Evolutionary conservation across 768 basidiomycete species (phyloP).

Genomic region (Serendipita sp.): DNA sequence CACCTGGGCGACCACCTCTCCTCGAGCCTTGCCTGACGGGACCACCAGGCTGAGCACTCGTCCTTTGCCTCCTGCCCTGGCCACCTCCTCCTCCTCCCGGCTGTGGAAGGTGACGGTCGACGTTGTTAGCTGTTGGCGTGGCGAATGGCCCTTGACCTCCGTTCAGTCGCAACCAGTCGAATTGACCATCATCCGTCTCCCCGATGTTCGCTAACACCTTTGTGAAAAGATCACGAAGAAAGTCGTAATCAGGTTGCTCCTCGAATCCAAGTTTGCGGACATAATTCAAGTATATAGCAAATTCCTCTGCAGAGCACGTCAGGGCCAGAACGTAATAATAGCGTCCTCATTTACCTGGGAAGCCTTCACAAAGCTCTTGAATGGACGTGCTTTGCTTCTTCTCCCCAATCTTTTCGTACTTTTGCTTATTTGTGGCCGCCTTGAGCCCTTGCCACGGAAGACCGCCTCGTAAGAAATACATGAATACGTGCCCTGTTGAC

Average conservation of each 20-base stretch:
- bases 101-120: not conserved
- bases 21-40: not conserved
- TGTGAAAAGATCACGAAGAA: constrained; percentile 83
- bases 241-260: constrained; percentile 98
- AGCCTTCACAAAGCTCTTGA: constrained; percentile 91
- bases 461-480: constrained; percentile 96
- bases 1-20: not conserved
- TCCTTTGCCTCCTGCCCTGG: not conserved
- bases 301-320: constrained; percentile 47
- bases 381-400: constrained; percentile 99
- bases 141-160: constrained; percentile 30
- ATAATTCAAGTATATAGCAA: constrained; percentile 96
- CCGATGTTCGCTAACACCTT: constrained; percentile 86
- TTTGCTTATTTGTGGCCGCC: constrained; percentile 98
- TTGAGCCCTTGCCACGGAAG: constrained; percentile 98
- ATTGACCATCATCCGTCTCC: constrained; percentile 83
- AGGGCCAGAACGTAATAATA: too few relatives aligned
- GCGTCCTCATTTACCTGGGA: constrained; percentile 35
- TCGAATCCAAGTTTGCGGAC: constrained; percentile 98
- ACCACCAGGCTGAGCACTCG: not conserved
- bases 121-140: constrained; percentile 4
- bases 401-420: constrained; percentile 99
- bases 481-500: constrained; percentile 63
- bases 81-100: not conserved
- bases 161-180: constrained; percentile 92